Percentiles rank a stretch among this genome's conserved stretches.
Conservation (phyloP, 1,284 basidiomycete genomes). For the Trichosporon asahii region DNA sequence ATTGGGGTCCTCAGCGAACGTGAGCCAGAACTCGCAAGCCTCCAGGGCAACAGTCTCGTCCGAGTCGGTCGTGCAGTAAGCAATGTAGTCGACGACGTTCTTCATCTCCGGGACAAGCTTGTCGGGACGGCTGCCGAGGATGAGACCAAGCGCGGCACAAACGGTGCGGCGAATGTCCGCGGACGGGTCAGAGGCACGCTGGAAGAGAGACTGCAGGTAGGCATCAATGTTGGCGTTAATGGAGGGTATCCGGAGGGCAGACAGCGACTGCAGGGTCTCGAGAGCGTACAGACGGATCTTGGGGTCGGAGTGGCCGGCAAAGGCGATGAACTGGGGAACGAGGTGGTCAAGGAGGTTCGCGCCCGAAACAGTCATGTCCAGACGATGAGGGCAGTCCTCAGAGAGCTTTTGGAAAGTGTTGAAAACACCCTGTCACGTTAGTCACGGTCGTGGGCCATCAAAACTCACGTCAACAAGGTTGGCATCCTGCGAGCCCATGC, state of each 20-base stretch:
- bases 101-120: constrained; percentile 94
- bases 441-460: constrained; percentile 18
- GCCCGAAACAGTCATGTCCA: constrained; percentile 84
- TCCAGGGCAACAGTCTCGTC: constrained; percentile 92
- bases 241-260: constrained; percentile 76
- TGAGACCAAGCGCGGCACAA: constrained; percentile 90
- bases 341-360: constrained; percentile 84
- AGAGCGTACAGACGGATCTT: constrained; percentile 90
- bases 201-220: constrained; percentile 90
- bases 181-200: constrained; percentile 87
- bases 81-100: constrained; percentile 97
- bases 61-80: constrained; percentile 95
- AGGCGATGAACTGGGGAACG: constrained; percentile 88
- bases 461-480: constrained; percentile 76
- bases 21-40: constrained; percentile 99
- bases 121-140: constrained; percentile 88
- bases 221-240: constrained; percentile 85
- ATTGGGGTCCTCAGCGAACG: constrained; percentile 92
- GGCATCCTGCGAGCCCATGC: constrained; percentile 68
- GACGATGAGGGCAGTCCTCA: constrained; percentile 92
- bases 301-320: constrained; percentile 66
- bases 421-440: constrained; percentile 72
- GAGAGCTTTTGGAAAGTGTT: constrained; percentile 92
- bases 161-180: constrained; percentile 91
- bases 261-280: constrained; percentile 89